Evolutionary conservation across 306 rosid species (phyloP).

Genomic region (Elaeagnus macrophylla): DNA sequence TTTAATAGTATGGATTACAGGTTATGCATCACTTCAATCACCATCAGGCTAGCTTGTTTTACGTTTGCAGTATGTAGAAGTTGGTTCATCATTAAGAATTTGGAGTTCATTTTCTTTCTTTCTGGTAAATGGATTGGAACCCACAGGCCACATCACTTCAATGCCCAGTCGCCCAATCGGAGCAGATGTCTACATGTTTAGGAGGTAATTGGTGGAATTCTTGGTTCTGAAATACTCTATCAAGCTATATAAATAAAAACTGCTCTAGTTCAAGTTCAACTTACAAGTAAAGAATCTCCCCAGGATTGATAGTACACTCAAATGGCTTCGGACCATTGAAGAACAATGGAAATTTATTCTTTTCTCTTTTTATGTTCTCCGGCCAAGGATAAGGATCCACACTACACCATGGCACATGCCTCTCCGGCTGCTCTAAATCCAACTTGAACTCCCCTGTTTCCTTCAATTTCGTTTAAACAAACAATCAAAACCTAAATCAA

Average conservation of each 20-base stretch:
- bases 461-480: conserved; percentile 18
- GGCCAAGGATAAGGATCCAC: conserved; percentile 61
- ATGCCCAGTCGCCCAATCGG: too few species aligned
- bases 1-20: too few species aligned
- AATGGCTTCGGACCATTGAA: conserved; percentile 61
- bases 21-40: too few species aligned
- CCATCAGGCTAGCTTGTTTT: too few species aligned
- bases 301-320: conserved; percentile 61
- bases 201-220: too few species aligned
- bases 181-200: too few species aligned
- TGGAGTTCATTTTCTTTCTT: too few species aligned
- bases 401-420: conserved; percentile 78
- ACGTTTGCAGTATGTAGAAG: too few species aligned
- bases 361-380: conserved; percentile 29
- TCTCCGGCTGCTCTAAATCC: conserved; percentile 49
- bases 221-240: neutral
- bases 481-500: neutral
- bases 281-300: conserved; percentile 77
- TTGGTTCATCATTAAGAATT: too few species aligned
- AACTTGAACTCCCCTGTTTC: conserved; percentile 47
- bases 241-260: neutral
- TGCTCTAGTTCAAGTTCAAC: conserved; percentile 1
- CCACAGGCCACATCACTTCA: too few species aligned
- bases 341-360: conserved; percentile 45
- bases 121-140: too few species aligned